phyloP scores from a whole-genome alignment of 2,329 filamentous ascomycete genomes.

The Alternaria ethzedia region DNA sequence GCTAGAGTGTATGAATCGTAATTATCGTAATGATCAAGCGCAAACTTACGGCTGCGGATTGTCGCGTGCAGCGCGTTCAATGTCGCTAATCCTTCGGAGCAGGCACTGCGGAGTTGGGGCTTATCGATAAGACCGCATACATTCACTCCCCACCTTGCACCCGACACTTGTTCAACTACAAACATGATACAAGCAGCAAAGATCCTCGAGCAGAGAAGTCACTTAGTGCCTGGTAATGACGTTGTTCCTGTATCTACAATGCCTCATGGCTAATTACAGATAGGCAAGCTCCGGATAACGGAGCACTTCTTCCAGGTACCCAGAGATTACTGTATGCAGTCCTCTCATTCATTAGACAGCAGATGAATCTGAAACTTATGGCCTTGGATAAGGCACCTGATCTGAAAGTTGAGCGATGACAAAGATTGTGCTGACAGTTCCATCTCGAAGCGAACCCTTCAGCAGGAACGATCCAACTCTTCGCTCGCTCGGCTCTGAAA shows the following conservation, averaged over 20 bases:
- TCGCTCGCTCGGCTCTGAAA: slow-evolving; percentile 75
- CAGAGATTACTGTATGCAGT: slow-evolving; percentile 66
- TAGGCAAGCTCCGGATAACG: slow-evolving; percentile 76
- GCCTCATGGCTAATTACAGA: not conserved
- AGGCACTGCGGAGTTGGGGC: slow-evolving; percentile 17
- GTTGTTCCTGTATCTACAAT: not conserved
- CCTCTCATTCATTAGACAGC: not conserved
- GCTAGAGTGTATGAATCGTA: not conserved
- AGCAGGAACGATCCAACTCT: slow-evolving; percentile 71
- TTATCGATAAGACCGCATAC: slow-evolving; percentile 28
- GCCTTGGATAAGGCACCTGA: not conserved
- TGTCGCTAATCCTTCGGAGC: slow-evolving; percentile 16
- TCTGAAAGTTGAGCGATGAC: not conserved
- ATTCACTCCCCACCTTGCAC: slow-evolving; percentile 18
- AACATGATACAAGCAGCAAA: slow-evolving; percentile 54
- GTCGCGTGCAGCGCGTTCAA: not conserved
- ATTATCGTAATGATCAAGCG: not conserved
- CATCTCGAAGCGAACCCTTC: slow-evolving; percentile 55
- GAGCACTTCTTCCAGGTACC: slow-evolving; percentile 90
- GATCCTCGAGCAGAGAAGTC: slow-evolving; percentile 54
- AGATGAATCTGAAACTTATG: not conserved
- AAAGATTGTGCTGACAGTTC: not conserved
- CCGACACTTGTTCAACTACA: slow-evolving; percentile 8
- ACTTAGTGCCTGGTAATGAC: slow-evolving; percentile 52
- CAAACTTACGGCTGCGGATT: not conserved